Conservation (phyloP, 768 basidiomycete species). For the Tephrocybe sp. region DNA sequence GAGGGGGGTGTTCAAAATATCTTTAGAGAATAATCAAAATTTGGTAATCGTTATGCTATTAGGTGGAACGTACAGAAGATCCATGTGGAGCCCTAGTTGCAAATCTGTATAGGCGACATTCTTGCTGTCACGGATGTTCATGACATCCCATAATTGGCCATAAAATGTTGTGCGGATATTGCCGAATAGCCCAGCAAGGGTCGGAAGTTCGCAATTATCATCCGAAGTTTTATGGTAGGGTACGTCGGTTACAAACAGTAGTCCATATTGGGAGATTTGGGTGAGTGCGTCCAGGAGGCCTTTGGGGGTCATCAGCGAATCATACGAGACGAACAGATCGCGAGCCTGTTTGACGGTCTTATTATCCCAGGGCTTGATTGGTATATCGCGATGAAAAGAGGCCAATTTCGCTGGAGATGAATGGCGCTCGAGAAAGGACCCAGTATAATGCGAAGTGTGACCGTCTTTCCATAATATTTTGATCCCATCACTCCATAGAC, state of each 20-base stretch:
- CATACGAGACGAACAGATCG: conserved; percentile 59
- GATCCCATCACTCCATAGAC: conserved; percentile 43
- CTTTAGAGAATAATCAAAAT: conserved; percentile 34
- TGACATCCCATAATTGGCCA: conserved; percentile 86
- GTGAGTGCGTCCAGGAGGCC: conserved; percentile 60
- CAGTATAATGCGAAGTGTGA: conserved; percentile 55
- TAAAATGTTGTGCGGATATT: conserved; percentile 88
- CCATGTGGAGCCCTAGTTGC: conserved; percentile 88
- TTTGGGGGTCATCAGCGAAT: conserved; percentile 39
- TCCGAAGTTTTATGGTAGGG: conserved; percentile 61
- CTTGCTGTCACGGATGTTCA: conserved; percentile 65
- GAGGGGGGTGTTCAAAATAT: conserved; percentile 89
- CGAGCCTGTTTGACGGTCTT: conserved; percentile 11
- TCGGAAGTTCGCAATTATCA: conserved; percentile 62
- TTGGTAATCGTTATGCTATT: neutral
- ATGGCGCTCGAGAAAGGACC: conserved; percentile 46
- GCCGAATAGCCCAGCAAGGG: conserved; percentile 68
- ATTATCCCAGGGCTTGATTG: conserved; percentile 14
- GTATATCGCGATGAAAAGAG: conserved; percentile 19
- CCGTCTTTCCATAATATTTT: conserved; percentile 57
- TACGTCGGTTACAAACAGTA: conserved; percentile 72
- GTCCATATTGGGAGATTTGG: conserved; percentile 70
- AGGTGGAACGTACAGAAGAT: conserved; percentile 71
- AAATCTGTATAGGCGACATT: conserved; percentile 97
- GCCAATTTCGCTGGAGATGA: conserved; percentile 27